These are phyloP conservation scores for Hansenula anomala DNA, from an alignment of 1,139 yeast species.

Conservation along the genomic window DNA sequence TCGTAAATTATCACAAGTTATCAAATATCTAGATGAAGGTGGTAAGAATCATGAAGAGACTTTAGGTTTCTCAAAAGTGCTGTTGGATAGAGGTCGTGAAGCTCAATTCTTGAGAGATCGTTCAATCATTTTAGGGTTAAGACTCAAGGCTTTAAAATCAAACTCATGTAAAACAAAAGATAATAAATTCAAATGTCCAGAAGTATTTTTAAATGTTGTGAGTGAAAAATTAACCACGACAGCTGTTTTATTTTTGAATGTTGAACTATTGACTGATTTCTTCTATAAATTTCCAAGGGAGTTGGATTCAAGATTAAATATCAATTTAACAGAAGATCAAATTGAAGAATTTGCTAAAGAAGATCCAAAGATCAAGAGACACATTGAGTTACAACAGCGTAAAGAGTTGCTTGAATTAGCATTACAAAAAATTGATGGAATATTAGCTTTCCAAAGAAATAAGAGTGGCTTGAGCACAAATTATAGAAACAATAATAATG, in stretches of 20 bases:
- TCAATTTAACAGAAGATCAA: conserved; percentile 66
- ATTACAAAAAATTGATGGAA: conserved; percentile 78
- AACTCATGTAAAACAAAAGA: conserved; percentile 73
- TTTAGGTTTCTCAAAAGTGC: conserved; percentile 68
- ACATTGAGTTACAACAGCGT: conserved; percentile 89
- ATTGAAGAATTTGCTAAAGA: conserved; percentile 90
- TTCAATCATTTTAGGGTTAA: conserved; percentile 62
- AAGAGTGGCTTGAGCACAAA: conserved; percentile 11
- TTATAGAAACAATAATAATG: background rate
- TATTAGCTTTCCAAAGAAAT: conserved; percentile 65
- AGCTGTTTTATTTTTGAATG: conserved; percentile 88
- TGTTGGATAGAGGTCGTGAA: conserved; percentile 73
- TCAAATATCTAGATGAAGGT: conserved; percentile 56
- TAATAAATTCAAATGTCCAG: conserved; percentile 90
- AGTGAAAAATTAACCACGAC: conserved; percentile 89
- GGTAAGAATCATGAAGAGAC: conserved; percentile 43
- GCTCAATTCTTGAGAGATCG: conserved; percentile 83
- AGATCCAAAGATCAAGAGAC: conserved; percentile 85
- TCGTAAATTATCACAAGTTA: conserved; percentile 76
- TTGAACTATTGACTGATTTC: conserved; percentile 89
- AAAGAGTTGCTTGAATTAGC: conserved; percentile 87
- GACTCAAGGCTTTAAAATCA: conserved; percentile 72
- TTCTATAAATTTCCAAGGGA: conserved; percentile 95
- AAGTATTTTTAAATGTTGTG: conserved; percentile 86
- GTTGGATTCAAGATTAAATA: conserved; percentile 64